phyloP scores from a whole-genome alignment of 108 stramenopile genomes.

The Seminavis robusta region DNA sequence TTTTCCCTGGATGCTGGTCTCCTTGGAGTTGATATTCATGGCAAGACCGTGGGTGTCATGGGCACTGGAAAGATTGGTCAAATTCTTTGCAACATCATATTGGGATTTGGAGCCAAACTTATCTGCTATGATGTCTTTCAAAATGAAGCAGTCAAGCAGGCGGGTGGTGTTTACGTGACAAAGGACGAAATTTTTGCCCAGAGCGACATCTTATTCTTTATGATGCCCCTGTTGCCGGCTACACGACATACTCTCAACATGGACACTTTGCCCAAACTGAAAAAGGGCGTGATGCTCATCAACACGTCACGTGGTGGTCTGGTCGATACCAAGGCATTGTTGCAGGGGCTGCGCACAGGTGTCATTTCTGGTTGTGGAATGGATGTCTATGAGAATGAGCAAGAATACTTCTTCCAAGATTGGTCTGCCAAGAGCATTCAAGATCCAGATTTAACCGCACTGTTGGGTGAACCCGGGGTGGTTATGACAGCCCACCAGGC shows the following conservation, averaged over 20 bases:
- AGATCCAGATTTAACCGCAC: conserved; percentile 40
- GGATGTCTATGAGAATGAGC: conserved; percentile 78
- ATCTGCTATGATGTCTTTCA: conserved; percentile 72
- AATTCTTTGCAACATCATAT: conserved; percentile 67
- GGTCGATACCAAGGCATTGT: conserved; percentile 62
- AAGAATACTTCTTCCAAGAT: conserved; percentile 82
- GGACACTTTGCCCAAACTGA: conserved; percentile 40
- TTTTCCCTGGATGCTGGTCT: conserved; percentile 76
- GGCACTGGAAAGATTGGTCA: conserved; percentile 71
- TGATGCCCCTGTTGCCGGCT: conserved; percentile 64
- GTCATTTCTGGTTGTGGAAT: conserved; percentile 60
- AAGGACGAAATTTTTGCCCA: conserved; percentile 64
- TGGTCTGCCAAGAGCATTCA: conserved; percentile 51
- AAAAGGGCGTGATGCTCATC: conserved; percentile 63
- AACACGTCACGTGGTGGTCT: conserved; percentile 78
- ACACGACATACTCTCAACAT: conserved; percentile 62
- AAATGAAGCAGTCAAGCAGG: conserved; percentile 44
- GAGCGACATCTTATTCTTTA: conserved; percentile 69
- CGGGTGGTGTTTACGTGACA: conserved; percentile 72
- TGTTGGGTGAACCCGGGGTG: conserved; percentile 56
- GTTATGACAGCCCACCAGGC: conserved; percentile 77
- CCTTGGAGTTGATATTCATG: conserved; percentile 72
- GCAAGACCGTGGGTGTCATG: conserved; percentile 61
- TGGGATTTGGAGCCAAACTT: conserved; percentile 75
- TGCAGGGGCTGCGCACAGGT: conserved; percentile 56